Evolutionary conservation across 129 eudicot species (phyloP), one percentile per base, ranked within the genome.

Genomic region (Logfia minima): DNA sequence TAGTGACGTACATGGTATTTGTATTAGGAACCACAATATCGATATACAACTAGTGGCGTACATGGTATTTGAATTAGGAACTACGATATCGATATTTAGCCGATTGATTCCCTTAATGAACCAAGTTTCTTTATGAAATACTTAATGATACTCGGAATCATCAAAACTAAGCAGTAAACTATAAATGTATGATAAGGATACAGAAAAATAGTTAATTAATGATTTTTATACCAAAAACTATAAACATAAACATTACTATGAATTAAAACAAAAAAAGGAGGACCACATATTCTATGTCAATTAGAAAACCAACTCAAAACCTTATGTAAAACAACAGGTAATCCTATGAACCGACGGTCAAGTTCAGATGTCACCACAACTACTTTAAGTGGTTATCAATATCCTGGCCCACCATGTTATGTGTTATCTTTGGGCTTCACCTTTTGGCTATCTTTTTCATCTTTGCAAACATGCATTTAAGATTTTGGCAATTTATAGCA

Each of bases 371-470:
- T 48, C 53, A 75, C 31, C 39, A 41, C 51, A 67, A 52, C 64
- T 51, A 77, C 59, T 55, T 77, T 77, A 19, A 67, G 34, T 68
- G 69, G 70, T 68, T 68, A 56, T 77, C 81, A 77, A 58, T 35
- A 56, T 56, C 28, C 0, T 77, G 81, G 41, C 81, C 81, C 75
- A 77, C 81, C 81, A 77, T 69, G 81, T 77, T 77, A 68, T 77
- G 62, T 68, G 70, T 77, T 39, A 77, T 68, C 72, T 58, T 68
- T 37, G 22, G 62, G 70, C 10, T 68, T 68, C 59, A 68, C 21
- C 67, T 61, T 61, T 74, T 39, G 45, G 60, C 21, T 0, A 74
- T 8, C 68, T 26, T 77, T 77, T 77, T 32, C 81, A 77, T 28
- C 75, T 77, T 68, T 77, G 37, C 22, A 77, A 63, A 58, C 62